A percentile compares a stretch with the other conserved stretches of the same genome.
phyloP scores from a whole-genome alignment of 2,329 filamentous ascomycete genomes.

The Tolypocladium tundrense region DNA sequence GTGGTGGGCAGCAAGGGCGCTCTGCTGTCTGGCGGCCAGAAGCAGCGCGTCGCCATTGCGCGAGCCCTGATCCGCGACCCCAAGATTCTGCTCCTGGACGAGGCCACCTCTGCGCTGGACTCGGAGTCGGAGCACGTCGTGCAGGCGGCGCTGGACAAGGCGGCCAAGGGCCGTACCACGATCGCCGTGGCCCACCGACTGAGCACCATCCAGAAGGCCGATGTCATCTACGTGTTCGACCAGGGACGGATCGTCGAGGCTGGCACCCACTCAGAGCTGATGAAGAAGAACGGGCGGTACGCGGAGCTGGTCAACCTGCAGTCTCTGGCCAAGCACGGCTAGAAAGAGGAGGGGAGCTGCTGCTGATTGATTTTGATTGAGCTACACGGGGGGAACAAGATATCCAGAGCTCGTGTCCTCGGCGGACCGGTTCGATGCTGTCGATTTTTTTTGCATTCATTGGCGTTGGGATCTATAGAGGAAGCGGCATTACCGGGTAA shows the following conservation, averaged over 20 bases:
- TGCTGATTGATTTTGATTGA: not conserved
- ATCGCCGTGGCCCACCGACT: slow-evolving; percentile 91
- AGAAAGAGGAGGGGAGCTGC: not conserved
- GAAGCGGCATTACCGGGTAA: not conserved
- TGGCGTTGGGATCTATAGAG: not conserved
- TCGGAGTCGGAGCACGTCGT: slow-evolving; percentile 71
- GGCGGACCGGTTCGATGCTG: not conserved
- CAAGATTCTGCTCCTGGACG: slow-evolving; percentile 74
- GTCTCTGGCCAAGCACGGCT: slow-evolving; percentile 53
- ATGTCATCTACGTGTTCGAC: slow-evolving; percentile 95
- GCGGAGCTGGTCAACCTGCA: slow-evolving; percentile 72
- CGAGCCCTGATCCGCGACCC: slow-evolving; percentile 85
- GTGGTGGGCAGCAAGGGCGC: slow-evolving; percentile 79
- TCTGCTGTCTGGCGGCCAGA: slow-evolving; percentile 82
- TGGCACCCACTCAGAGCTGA: slow-evolving; percentile 67
- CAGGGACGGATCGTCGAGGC: slow-evolving; percentile 76
- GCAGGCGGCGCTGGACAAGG: slow-evolving; percentile 70
- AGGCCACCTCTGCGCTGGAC: slow-evolving; percentile 70
- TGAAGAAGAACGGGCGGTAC: slow-evolving; percentile 61
- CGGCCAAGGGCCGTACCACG: slow-evolving; percentile 75
- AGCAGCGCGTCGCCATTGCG: slow-evolving; percentile 89
- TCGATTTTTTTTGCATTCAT: not conserved
- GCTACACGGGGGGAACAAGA: not conserved
- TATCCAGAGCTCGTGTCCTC: not conserved
- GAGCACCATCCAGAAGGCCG: slow-evolving; percentile 87